phyloP scores from a whole-genome alignment of 306 rosid genomes.

The Ochetophila trinervis region DNA sequence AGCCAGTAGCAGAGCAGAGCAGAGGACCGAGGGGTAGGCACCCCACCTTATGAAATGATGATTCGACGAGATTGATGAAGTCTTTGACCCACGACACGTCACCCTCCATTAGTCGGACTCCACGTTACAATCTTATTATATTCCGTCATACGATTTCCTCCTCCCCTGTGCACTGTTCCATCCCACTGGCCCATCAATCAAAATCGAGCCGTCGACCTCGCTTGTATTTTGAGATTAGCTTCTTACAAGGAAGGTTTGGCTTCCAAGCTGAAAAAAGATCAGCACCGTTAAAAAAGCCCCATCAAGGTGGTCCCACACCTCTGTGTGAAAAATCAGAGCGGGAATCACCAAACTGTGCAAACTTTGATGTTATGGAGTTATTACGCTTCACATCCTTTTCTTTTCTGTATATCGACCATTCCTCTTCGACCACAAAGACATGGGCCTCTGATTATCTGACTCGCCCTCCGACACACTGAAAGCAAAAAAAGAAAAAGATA shows the following conservation, averaged over 20 bases:
- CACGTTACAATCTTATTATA: neutral
- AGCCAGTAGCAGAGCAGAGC: neutral
- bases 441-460: too few species aligned
- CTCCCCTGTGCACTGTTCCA: neutral
- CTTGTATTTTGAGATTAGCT: neutral
- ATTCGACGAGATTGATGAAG: neutral
- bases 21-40: neutral
- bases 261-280: conserved; percentile 5
- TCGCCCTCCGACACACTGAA: conserved; percentile 32
- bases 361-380: neutral
- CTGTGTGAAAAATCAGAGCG: conserved; percentile 20
- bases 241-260: too few species aligned
- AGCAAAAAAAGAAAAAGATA: neutral
- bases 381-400: neutral
- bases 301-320: too few species aligned
- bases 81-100: conserved; percentile 6
- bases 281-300: conserved; percentile 8
- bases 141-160: neutral
- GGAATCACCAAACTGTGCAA: neutral
- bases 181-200: conserved; percentile 12
- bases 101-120: neutral
- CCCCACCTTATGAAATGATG: neutral
- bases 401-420: neutral
- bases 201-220: neutral
- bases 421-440: neutral